Percentiles rank a stretch among this genome's conserved stretches.
Evolutionary conservation across 306 rosid genomes (phyloP).

Genomic region (Quercus engelmannii): DNA sequence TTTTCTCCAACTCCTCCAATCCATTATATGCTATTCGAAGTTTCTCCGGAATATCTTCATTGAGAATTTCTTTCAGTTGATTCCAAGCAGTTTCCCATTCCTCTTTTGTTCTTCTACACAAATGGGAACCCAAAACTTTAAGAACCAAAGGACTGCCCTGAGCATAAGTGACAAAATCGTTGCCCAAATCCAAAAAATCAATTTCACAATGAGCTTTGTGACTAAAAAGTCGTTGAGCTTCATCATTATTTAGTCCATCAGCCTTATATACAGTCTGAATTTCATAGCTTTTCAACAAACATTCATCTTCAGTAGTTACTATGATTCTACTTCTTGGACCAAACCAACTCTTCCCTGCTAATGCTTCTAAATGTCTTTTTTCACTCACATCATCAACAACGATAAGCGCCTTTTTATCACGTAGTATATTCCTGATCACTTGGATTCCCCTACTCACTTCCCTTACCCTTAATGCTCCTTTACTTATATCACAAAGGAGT

Average conservation of each 20-base stretch:
- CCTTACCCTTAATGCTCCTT: no score
- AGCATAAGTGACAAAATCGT: no score
- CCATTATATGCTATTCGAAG: no score
- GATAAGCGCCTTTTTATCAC: not conserved
- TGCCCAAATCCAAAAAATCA: rapidly evolving
- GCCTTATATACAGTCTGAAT: not conserved
- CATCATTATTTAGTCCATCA: rapidly evolving
- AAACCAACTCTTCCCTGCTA: not conserved
- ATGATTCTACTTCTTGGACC: not conserved
- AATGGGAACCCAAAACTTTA: no score
- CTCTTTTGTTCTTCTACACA: no score
- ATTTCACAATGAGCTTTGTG: no score
- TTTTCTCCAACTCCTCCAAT: rapidly evolving
- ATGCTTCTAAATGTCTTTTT: not conserved
- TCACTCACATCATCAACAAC: not conserved
- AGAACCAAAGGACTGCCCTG: no score
- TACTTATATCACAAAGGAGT: no score
- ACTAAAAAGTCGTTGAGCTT: no score
- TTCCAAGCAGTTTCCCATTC: no score
- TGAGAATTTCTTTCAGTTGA: no score
- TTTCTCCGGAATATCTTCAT: no score
- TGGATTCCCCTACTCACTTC: not conserved
- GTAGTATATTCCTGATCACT: not conserved
- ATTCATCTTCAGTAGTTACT: not conserved
- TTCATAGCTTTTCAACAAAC: not conserved